Evolutionary conservation across 2,329 filamentous ascomycete species (phyloP), one percentile per base, ranked within the genome.

Genomic region (Alternaria alternata): DNA sequence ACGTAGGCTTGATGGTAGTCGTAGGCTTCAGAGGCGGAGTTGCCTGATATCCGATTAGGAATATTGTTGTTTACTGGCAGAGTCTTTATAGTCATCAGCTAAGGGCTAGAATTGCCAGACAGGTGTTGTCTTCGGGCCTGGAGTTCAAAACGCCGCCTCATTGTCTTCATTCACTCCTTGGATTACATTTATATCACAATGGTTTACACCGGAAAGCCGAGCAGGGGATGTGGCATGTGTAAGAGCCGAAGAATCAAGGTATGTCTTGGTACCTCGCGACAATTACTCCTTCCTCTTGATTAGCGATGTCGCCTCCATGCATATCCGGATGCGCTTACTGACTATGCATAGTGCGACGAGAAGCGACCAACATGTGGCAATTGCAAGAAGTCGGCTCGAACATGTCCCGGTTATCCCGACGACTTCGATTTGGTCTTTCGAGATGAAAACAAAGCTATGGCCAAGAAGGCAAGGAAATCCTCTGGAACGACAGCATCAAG

Each of bases 241-340:
- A 86, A 89, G 74, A 89, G 85, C 36, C 84, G 90, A 65, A 85
- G 89, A 68, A 92, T 92, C 74, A 92, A 92, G 85, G 90, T 90
- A 82, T 64, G 82, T 70, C 30, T 36, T 28, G 12, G 28, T 39
- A 44, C 36, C 39, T 55, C 44, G 46, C 46, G 47, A 54, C 36
- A 47, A 51, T 55, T 54, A n/a, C 42, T 55, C 42, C 41, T 57
- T 64, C 48, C 39, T 57, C 47, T 26, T 16, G 34, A 43, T 42
- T 54, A 20, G 43, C 36, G 46, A 34, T 43, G 22, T 28, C 24
- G 42, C 43, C 20, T 22, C 57, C 39, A 18, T 20, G 32, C 20
- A 28, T 54, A 26, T 48, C 39, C 51, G 59, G 36, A 57, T 54
- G 6, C 24, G 18, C 44, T 32, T 51, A 30, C 64, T 61, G 51